Conservation (phyloP, 2,329 filamentous ascomycete genomes). For the Beauveria sp. region DNA sequence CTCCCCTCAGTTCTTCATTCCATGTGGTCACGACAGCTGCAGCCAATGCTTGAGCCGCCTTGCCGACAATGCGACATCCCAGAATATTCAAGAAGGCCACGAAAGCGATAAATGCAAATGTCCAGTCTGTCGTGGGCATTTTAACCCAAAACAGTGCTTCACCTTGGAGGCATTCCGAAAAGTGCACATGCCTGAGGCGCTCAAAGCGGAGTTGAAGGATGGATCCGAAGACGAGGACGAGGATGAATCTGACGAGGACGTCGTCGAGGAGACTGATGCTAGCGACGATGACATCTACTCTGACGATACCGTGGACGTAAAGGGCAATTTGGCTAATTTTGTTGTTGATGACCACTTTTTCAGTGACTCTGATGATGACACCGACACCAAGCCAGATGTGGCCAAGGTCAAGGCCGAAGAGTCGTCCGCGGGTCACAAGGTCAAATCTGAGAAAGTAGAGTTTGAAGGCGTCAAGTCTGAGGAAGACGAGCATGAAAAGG, state of each 20-base stretch:
- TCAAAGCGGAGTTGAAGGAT: slow-evolving; percentile 29
- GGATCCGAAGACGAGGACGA: slow-evolving; percentile 23
- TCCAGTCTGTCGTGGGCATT: slow-evolving; percentile 63
- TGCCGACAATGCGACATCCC: slow-evolving; percentile 49
- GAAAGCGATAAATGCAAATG: slow-evolving; percentile 56
- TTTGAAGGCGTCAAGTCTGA: slow-evolving; percentile 5
- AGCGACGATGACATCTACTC: slow-evolving; percentile 22
- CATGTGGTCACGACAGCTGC: slow-evolving; percentile 78
- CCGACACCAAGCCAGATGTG: slow-evolving; percentile 22
- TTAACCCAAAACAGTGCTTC: slow-evolving; percentile 64
- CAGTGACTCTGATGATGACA: slow-evolving; percentile 26
- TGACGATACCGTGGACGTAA: slow-evolving; percentile 22
- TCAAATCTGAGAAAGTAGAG: slow-evolving; percentile 17
- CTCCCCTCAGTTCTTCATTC: slow-evolving; percentile 71
- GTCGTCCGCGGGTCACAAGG: background rate
- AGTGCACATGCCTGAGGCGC: slow-evolving; percentile 55
- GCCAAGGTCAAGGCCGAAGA: slow-evolving; percentile 13
- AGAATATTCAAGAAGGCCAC: slow-evolving; percentile 50
- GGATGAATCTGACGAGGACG: slow-evolving; percentile 19
- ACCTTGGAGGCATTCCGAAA: slow-evolving; percentile 67
- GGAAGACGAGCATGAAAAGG: slow-evolving; percentile 21
- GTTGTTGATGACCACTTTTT: slow-evolving; percentile 24
- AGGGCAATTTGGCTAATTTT: slow-evolving; percentile 30
- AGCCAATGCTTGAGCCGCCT: slow-evolving; percentile 67
- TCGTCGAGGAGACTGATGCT: slow-evolving; percentile 14